Evolutionary conservation across 2,329 filamentous ascomycete genomes (phyloP).

Genomic region (Diaporthe citriasiana): DNA sequence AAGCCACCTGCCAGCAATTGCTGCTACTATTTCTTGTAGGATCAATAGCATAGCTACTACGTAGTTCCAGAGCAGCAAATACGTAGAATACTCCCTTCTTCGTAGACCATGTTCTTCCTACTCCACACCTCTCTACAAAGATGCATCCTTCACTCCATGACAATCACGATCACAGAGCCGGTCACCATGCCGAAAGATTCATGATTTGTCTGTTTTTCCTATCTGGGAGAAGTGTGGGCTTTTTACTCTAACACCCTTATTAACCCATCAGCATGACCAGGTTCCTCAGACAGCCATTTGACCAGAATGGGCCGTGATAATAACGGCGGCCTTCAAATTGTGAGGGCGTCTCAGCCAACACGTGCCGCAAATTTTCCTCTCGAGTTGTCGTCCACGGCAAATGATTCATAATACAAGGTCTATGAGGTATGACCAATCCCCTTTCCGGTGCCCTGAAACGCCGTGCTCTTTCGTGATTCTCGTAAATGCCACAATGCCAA

Average conservation of each 20-base stretch:
- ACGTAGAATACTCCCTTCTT: no score
- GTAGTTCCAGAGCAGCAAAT: no score
- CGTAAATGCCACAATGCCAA: conserved; percentile 39
- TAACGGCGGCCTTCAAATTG: background rate
- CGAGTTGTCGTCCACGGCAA: conserved; percentile 1
- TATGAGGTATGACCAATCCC: conserved; percentile 33
- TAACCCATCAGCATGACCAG: conserved; percentile 12
- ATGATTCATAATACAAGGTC: conserved; percentile 36
- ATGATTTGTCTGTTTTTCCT: background rate
- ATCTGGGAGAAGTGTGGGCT: conserved; percentile 8
- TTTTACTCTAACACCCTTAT: conserved; percentile 11
- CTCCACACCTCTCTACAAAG: no score
- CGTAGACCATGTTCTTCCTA: no score
- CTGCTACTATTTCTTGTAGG: background rate
- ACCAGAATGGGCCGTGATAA: background rate
- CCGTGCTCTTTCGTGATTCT: conserved; percentile 37
- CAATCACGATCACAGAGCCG: background rate
- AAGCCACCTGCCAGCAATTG: background rate
- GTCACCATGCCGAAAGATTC: background rate
- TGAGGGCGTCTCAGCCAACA: background rate
- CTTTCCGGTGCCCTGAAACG: conserved; percentile 30
- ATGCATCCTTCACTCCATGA: background rate
- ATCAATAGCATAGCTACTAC: no score
- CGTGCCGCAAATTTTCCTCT: background rate
- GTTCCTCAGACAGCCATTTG: background rate